Conservation (phyloP, 306 rosid genomes). For the Rosa persica region DNA sequence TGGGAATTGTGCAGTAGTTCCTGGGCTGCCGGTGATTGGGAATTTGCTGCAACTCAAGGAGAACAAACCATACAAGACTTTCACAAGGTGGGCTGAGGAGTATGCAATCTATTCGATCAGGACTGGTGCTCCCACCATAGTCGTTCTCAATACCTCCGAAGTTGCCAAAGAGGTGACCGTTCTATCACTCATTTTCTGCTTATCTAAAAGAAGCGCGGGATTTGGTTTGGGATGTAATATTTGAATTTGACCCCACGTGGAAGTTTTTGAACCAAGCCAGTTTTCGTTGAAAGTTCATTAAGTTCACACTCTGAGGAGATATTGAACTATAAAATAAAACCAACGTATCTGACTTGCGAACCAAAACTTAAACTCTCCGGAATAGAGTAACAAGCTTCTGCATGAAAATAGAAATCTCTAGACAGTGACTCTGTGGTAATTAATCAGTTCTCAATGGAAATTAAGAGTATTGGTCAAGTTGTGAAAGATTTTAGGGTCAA, state of each 20-base stretch:
- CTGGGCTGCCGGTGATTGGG: conserved; percentile 78
- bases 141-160: conserved; percentile 72
- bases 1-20: conserved; percentile 54
- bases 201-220: not conserved
- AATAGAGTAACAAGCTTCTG: not conserved
- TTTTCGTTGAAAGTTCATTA: not conserved
- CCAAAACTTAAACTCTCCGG: not conserved
- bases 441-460: too few species aligned
- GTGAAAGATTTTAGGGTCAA: not conserved
- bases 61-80: conserved; percentile 90
- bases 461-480: not conserved
- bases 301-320: not conserved
- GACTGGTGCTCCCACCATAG: conserved; percentile 76
- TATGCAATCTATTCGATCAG: conserved; percentile 74
- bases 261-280: too few species aligned
- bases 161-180: conserved; percentile 71
- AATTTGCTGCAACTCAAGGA: conserved; percentile 89
- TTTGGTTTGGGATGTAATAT: not conserved
- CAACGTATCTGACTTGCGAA: not conserved
- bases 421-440: too few species aligned
- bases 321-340: not conserved
- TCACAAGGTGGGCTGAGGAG: conserved; percentile 58
- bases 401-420: not conserved
- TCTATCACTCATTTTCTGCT: not conserved
- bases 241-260: not conserved